Evolutionary conservation across 2,329 filamentous ascomycete species (phyloP).

Genomic region (Cladosporium velox): DNA sequence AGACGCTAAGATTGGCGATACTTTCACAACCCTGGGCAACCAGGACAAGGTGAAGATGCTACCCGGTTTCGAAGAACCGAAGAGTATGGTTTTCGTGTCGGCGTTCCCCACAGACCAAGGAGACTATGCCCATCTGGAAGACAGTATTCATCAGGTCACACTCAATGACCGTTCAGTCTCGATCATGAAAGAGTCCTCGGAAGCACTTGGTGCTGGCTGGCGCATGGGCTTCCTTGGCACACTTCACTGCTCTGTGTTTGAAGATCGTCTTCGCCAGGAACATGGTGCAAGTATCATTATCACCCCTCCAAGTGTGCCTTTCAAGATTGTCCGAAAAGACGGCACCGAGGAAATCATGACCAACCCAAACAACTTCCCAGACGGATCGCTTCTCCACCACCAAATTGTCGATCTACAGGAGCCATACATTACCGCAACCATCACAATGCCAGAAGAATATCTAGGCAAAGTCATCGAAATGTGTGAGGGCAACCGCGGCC

Average conservation of each 20-base stretch:
- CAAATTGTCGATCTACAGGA: slow-evolving; percentile 66
- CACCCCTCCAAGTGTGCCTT: slow-evolving; percentile 91
- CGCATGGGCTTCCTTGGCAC: slow-evolving; percentile 94
- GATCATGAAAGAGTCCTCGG: slow-evolving; percentile 88
- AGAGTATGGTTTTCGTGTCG: slow-evolving; percentile 98
- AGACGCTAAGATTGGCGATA: slow-evolving; percentile 95
- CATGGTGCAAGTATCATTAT: slow-evolving; percentile 95
- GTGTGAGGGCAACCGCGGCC: slow-evolving; percentile 84
- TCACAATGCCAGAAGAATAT: slow-evolving; percentile 92
- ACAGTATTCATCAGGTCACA: slow-evolving; percentile 90
- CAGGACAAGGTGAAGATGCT: slow-evolving; percentile 77
- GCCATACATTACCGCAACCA: slow-evolving; percentile 76
- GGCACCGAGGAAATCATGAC: slow-evolving; percentile 78
- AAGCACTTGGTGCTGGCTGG: slow-evolving; percentile 92
- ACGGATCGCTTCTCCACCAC: slow-evolving; percentile 60
- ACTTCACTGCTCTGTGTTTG: slow-evolving; percentile 97
- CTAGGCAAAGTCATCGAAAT: slow-evolving; percentile 92
- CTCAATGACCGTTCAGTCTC: slow-evolving; percentile 96
- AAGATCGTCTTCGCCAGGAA: slow-evolving; percentile 90
- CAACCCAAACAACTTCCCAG: slow-evolving; percentile 87
- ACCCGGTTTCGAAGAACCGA: slow-evolving; percentile 93
- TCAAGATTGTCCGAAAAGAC: slow-evolving; percentile 77
- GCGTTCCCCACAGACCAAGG: slow-evolving; percentile 91
- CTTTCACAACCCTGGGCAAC: slow-evolving; percentile 78
- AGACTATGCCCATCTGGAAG: slow-evolving; percentile 82